Base-by-base conservation (phyloP, 495 filamentous ascomycete genomes). In the Talaromyces trachyspermus region DNA sequence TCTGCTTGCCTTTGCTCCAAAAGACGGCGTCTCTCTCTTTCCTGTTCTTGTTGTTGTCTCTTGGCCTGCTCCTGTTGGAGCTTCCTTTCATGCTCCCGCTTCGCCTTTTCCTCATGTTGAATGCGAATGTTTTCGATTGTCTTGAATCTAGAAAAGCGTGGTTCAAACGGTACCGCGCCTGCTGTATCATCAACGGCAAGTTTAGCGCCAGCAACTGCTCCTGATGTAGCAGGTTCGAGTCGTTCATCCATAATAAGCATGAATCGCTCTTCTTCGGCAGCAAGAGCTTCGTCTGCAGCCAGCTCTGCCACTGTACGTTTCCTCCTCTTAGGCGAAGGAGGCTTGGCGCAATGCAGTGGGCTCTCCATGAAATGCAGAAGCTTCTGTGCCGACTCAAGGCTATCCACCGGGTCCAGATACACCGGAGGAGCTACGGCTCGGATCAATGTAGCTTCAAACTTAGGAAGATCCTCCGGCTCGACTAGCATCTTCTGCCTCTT, bases 281-380 rank as follows among this genome's bases (percentile, higher is more conserved):
- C 88, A 49, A 86, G 69, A 0, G 92, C 90, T 60, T 97, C 89
- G 59, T 97, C 92, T 2, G 89, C 90, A 24, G 86, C 91, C 62
- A 96, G 75, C 56, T 99, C 90, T 5, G 94, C 92, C 9, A 89
- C 83, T 0, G 92, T 99, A 48, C 91, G 78, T 74, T 99, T 97
- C 48, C 94, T 77, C 19, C 80, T 79, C 71, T 95, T 96, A 12
- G 88, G 89, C 43, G 84, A 74, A 1, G 94, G 91, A 24, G 86
- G 81, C 24, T 79, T 72, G 45, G 83, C 75, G 11, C 74, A 74
- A 56, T 96, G 88, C 9, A 86, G 77, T 2, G 89, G 84, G 65
- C 89, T 83, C 40, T 77, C 71, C 56, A 94, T 65, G 26, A 74
- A 69, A 38, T 88, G 76, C 5, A 96, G 70, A 9, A 91, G 66